A percentile compares a stretch with the other conserved stretches of the same genome.
These are phyloP conservation scores for Serpula lacrymans DNA, from an alignment of 768 basidiomycete genomes.

Conservation along the genomic window DNA sequence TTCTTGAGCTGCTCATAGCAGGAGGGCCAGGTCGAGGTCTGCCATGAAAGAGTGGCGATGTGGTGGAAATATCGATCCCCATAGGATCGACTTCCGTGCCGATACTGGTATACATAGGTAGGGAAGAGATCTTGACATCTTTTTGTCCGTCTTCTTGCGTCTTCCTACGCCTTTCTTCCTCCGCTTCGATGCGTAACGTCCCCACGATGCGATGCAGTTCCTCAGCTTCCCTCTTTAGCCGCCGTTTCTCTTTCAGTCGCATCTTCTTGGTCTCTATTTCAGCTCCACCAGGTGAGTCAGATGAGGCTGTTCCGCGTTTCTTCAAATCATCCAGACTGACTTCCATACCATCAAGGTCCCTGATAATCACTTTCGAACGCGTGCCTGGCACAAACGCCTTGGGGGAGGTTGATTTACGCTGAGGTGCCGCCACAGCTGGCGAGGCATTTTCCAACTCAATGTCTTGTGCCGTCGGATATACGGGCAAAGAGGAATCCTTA, in stretches of 20 bases:
- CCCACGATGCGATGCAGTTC: slow-evolving; percentile 36
- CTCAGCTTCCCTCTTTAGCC: no score
- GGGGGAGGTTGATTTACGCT: slow-evolving; percentile 55
- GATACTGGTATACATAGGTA: slow-evolving; percentile 28
- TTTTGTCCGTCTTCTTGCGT: slow-evolving; percentile 40
- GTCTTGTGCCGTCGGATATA: slow-evolving; percentile 55
- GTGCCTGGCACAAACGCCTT: slow-evolving; percentile 61
- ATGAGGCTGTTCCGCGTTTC: slow-evolving; percentile 41
- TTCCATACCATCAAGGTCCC: slow-evolving; percentile 62
- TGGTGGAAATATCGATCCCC: slow-evolving; percentile 60
- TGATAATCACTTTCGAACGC: slow-evolving; percentile 51
- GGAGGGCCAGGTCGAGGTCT: slow-evolving; percentile 64
- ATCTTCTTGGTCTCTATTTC: slow-evolving; percentile 46
- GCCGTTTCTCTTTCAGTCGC: slow-evolving; percentile 36
- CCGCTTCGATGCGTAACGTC: slow-evolving; percentile 39
- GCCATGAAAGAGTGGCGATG: slow-evolving; percentile 38
- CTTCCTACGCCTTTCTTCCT: slow-evolving; percentile 39
- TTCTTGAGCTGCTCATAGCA: slow-evolving; percentile 57
- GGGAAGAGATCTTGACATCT: slow-evolving; percentile 27
- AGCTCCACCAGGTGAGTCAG: slow-evolving; percentile 24
- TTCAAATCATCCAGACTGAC: slow-evolving; percentile 55
- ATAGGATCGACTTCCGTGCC: slow-evolving; percentile 48
- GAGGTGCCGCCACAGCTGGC: slow-evolving; percentile 41
- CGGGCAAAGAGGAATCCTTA: slow-evolving; percentile 63
- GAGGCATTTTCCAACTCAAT: slow-evolving; percentile 65